phyloP scores from a whole-genome alignment of 2,329 filamentous ascomycete genomes.

The Aspergillus quadrilineatus region DNA sequence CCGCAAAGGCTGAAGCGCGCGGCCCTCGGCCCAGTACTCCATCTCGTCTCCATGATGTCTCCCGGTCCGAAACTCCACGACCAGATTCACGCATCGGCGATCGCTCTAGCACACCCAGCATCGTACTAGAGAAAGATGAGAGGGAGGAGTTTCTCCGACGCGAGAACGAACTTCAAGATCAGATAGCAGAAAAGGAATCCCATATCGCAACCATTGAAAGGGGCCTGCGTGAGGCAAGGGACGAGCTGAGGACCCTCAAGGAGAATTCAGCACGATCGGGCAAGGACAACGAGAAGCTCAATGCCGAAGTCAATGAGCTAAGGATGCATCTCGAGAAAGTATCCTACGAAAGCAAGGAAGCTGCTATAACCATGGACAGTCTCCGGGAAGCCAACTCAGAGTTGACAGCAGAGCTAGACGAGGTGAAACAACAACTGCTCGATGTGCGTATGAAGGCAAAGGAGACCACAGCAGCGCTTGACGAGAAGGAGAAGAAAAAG shows the following conservation, averaged over 20 bases:
- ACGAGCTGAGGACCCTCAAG: slow-evolving; percentile 81
- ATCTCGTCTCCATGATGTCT: slow-evolving; percentile 44
- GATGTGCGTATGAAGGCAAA: slow-evolving; percentile 96
- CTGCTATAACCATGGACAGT: slow-evolving; percentile 94
- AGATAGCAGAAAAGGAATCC: slow-evolving; percentile 88
- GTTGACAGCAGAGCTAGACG: slow-evolving; percentile 86
- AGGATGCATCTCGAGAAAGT: slow-evolving; percentile 97
- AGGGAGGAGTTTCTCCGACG: slow-evolving; percentile 91
- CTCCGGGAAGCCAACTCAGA: slow-evolving; percentile 94
- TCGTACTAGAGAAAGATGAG: slow-evolving; percentile 92
- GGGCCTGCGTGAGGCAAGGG: slow-evolving; percentile 75
- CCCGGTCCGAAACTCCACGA: slow-evolving; percentile 59
- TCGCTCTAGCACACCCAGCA: slow-evolving; percentile 78
- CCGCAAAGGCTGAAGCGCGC: slow-evolving; percentile 50
- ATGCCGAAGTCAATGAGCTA: slow-evolving; percentile 82
- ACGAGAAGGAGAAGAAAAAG: slow-evolving; percentile 98
- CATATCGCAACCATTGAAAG: slow-evolving; percentile 77
- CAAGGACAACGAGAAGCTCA: slow-evolving; percentile 87
- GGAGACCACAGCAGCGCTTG: slow-evolving; percentile 82
- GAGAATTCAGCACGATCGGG: slow-evolving; percentile 79
- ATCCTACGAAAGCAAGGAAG: slow-evolving; percentile 94
- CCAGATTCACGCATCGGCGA: slow-evolving; percentile 71
- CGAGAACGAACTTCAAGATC: slow-evolving; percentile 96
- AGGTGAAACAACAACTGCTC: slow-evolving; percentile 91
- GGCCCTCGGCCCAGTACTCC: slow-evolving; percentile 44